Conservation (phyloP, 495 filamentous ascomycete genomes). For the Aspergillus haitiensis region DNA sequence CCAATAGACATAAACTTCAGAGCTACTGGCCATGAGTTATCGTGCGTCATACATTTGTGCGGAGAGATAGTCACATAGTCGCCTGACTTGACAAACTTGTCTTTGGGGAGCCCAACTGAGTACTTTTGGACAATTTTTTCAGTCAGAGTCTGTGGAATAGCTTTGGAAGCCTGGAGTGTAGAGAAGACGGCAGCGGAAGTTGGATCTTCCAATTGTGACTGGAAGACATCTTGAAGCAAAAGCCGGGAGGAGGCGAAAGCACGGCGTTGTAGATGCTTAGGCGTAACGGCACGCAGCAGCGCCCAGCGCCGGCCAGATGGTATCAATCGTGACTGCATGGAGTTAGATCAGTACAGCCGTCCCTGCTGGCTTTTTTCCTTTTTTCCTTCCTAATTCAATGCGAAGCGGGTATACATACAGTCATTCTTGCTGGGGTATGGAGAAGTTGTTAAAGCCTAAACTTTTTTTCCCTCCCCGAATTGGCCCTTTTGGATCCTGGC, state of each 20-base stretch:
- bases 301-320: constrained; percentile 32
- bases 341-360: background rate
- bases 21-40: constrained; percentile 87
- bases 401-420: constrained; percentile 2
- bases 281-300: constrained; percentile 28
- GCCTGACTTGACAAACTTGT: constrained; percentile 70
- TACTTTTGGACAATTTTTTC: constrained; percentile 88
- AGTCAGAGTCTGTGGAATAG: constrained; percentile 69
- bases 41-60: constrained; percentile 81
- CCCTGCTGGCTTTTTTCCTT: background rate
- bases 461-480: background rate
- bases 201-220: constrained; percentile 49
- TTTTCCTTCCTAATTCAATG: background rate
- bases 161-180: constrained; percentile 36
- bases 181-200: constrained; percentile 45
- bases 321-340: constrained; percentile 37
- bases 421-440: constrained; percentile 16
- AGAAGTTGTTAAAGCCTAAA: constrained; percentile 4
- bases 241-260: constrained; percentile 42
- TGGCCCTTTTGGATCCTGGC: constrained; percentile 6
- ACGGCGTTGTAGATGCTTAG: constrained; percentile 32
- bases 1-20: constrained; percentile 87
- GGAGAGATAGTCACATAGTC: constrained; percentile 83
- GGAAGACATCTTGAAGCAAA: constrained; percentile 50
- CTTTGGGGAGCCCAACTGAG: constrained; percentile 65